phyloP scores from a whole-genome alignment of 208 protist species.

The Crithidia brevicula region DNA sequence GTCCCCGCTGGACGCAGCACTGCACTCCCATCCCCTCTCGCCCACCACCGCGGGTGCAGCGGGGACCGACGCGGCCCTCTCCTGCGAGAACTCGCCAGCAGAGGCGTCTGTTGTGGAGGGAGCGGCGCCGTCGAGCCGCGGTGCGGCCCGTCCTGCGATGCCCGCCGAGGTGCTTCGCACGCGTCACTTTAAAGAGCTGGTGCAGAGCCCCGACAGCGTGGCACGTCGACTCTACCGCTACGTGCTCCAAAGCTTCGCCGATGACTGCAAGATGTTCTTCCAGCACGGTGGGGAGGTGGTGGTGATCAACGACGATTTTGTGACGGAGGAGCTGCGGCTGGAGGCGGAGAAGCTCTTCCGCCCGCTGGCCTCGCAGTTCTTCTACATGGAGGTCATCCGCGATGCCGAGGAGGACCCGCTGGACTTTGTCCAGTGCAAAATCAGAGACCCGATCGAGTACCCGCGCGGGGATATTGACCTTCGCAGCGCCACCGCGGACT shows the following conservation, averaged over 20 bases:
- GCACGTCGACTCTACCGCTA: constrained; percentile 66
- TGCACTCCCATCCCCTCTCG: neutral
- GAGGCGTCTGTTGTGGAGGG: neutral
- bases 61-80: neutral
- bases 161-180: constrained; percentile 40
- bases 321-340: constrained; percentile 69
- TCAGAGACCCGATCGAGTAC: constrained; percentile 72
- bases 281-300: constrained; percentile 78
- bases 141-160: neutral
- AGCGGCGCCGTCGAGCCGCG: constrained; percentile 3
- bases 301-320: constrained; percentile 89
- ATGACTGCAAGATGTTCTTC: constrained; percentile 76
- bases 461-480: constrained; percentile 36
- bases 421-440: constrained; percentile 71
- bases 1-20: constrained; percentile 5
- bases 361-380: constrained; percentile 53
- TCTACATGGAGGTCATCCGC: constrained; percentile 87
- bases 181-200: constrained; percentile 67
- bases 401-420: constrained; percentile 42
- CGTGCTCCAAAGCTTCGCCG: constrained; percentile 63
- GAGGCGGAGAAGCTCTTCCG: constrained; percentile 72
- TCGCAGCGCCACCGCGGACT: constrained; percentile 53
- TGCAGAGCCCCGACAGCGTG: constrained; percentile 54
- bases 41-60: neutral
- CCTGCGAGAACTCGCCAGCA: neutral